Conservation (phyloP, 1,284 basidiomycete genomes). For the Pisolithus thermaeus region DNA sequence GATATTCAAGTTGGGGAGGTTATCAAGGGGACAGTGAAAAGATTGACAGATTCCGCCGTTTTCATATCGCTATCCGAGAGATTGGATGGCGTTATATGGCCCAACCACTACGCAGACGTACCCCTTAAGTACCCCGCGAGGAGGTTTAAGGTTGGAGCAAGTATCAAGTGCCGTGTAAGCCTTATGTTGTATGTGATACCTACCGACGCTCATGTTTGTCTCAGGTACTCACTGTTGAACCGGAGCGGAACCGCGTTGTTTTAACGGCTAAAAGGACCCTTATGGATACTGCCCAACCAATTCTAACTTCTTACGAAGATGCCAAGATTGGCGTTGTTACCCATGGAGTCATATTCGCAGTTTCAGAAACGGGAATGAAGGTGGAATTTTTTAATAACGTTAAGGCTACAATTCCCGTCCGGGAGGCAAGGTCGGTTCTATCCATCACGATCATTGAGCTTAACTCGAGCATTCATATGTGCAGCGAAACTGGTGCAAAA, state of each 20-base stretch:
- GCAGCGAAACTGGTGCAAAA: conserved; percentile 36
- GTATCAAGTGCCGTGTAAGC: conserved; percentile 81
- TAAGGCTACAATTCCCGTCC: conserved; percentile 76
- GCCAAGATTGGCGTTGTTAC: conserved; percentile 70
- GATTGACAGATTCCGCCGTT: conserved; percentile 71
- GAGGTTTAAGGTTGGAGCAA: conserved; percentile 82
- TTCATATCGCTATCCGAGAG: conserved; percentile 84
- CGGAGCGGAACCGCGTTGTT: conserved; percentile 75
- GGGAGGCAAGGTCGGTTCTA: conserved; percentile 71
- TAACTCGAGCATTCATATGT: background rate
- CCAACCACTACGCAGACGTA: conserved; percentile 94
- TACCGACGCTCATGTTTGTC: conserved; percentile 1
- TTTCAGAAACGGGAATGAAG: conserved; percentile 72
- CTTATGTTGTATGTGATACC: background rate
- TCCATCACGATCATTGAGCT: background rate
- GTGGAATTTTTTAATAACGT: conserved; percentile 91
- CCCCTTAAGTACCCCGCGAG: conserved; percentile 87
- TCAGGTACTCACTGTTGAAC: conserved; percentile 84
- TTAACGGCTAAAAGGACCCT: conserved; percentile 93
- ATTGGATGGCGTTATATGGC: conserved; percentile 92
- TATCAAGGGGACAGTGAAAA: conserved; percentile 82
- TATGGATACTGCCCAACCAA: conserved; percentile 73
- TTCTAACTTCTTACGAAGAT: conserved; percentile 64
- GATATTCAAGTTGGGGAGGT: conserved; percentile 84
- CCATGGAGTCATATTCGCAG: conserved; percentile 80